Evolutionary conservation across 176 grass and related monocot genomes (phyloP).

Genomic region (Metroxylon sagu): DNA sequence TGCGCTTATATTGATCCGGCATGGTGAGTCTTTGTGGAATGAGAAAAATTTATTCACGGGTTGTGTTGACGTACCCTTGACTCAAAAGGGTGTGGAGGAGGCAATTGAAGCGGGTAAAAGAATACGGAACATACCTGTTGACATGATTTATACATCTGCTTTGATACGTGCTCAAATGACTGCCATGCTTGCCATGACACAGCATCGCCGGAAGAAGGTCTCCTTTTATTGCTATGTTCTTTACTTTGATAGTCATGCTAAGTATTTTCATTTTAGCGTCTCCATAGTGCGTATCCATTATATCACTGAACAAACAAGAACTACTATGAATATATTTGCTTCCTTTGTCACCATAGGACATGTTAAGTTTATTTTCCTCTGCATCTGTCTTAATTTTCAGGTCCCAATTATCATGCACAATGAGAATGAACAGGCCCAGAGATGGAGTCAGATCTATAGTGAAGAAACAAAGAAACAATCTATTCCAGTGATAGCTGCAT

Average conservation of each 20-base stretch:
- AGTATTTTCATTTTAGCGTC: no score
- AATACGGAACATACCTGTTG: constrained; percentile 91
- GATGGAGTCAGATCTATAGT: constrained; percentile 76
- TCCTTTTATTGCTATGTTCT: constrained; percentile 8
- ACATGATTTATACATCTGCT: constrained; percentile 85
- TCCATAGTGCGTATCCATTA: no score
- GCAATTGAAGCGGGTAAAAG: constrained; percentile 94
- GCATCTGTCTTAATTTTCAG: constrained; percentile 1
- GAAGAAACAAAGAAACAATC: constrained; percentile 84
- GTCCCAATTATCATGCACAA: constrained; percentile 40
- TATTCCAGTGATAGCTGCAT: constrained; percentile 76
- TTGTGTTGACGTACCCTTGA: constrained; percentile 91
- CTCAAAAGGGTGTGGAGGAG: constrained; percentile 77
- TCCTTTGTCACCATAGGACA: no score
- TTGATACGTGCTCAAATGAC: constrained; percentile 96
- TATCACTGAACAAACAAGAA: no score
- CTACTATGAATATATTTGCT: no score
- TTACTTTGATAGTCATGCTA: constrained; percentile 24
- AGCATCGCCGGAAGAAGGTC: constrained; percentile 75
- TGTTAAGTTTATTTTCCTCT: no score
- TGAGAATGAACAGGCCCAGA: constrained; percentile 25
- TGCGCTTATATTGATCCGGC: constrained; percentile 85
- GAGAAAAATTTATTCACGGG: constrained; percentile 98
- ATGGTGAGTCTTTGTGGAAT: constrained; percentile 89
- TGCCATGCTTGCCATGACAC: constrained; percentile 96